Evolutionary conservation across 2,329 filamentous ascomycete genomes (phyloP), one percentile per base, ranked within the genome.

Genomic region (Aulographum hederae): DNA sequence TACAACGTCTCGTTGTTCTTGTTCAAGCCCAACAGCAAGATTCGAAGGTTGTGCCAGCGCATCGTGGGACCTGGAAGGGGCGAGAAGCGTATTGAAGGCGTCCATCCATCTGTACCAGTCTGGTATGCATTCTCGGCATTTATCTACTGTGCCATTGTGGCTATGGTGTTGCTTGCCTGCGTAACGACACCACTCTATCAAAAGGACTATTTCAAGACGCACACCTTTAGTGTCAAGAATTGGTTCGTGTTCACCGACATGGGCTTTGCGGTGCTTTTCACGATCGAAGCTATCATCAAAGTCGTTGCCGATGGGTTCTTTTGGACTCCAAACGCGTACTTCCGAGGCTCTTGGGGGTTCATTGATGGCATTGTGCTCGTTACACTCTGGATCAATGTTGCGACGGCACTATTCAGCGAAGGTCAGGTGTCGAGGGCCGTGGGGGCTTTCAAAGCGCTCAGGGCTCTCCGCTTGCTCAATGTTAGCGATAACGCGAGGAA

Each of bases 191-290:
- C 89, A 1, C 60, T 98, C 12, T 98, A 91, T 48, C 89, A 98
- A 49, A 82, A 78, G 48, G 67, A 84, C 42, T 91, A 94, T 47
- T 86, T 85, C 43, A 51, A 68, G 32, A 59, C 52, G 4, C 64
- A 72, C 35, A 47, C 53, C 1, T 72, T 71, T 46, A 72, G 62
- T 36, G 58, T 69, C 28, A 65, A 63, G 35, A 89, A 86, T 46
- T 98, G 91, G 89, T 95, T 94, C 48, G 78, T 91, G 4, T 95
- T 81, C 69, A 80, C 80, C 10, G 89, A 98, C 51, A 64, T 91
- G 53, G 76, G 79, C 5, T 98, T 98, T 49, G 84, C 86, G 2
- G 53, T 78, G 2, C 55, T 98, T 11, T 98, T 98, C 56, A 78
- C 78, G 0, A 48, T 80, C 5, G 89, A 98, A 53, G 82, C 85